These are phyloP conservation scores for Platanthera guangdongensis DNA, from an alignment of 106 monocot genomes.

Conservation along the genomic window DNA sequence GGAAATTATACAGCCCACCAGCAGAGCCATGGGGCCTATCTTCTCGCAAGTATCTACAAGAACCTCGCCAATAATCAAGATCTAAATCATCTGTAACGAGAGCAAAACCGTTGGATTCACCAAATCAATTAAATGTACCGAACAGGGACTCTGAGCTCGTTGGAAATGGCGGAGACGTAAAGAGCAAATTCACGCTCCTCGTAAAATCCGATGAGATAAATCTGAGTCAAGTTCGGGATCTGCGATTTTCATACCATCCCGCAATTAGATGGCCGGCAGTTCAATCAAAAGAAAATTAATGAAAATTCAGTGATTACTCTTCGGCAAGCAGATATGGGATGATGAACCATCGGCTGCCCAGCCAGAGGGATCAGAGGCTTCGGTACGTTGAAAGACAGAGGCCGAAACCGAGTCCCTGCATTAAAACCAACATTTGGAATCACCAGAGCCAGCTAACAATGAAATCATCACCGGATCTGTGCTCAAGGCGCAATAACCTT, in stretches of 20 bases:
- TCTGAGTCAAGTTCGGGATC: constrained; percentile 85
- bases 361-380: constrained; percentile 86
- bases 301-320: constrained; percentile 22
- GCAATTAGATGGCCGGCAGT: neutral
- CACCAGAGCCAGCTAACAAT: neutral
- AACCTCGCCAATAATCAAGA: neutral
- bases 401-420: constrained; percentile 77
- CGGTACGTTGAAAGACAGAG: constrained; percentile 74
- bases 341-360: constrained; percentile 87
- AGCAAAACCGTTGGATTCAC: neutral
- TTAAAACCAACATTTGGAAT: neutral
- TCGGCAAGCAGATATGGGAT: constrained; percentile 78
- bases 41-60: constrained; percentile 74
- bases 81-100: neutral
- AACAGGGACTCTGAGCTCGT: constrained; percentile 88
- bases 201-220: constrained; percentile 92
- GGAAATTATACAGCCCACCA: constrained; percentile 79
- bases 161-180: constrained; percentile 85
- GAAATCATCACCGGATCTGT: neutral
- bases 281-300: neutral
- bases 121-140: constrained; percentile 26
- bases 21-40: constrained; percentile 95
- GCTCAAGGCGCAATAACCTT: constrained; percentile 23
- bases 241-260: constrained; percentile 18
- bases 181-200: constrained; percentile 89